Evolutionary conservation across 805 yeast genomes (phyloP), one percentile per base, ranked within the genome.

Genomic region (Metschnikowia borealis): DNA sequence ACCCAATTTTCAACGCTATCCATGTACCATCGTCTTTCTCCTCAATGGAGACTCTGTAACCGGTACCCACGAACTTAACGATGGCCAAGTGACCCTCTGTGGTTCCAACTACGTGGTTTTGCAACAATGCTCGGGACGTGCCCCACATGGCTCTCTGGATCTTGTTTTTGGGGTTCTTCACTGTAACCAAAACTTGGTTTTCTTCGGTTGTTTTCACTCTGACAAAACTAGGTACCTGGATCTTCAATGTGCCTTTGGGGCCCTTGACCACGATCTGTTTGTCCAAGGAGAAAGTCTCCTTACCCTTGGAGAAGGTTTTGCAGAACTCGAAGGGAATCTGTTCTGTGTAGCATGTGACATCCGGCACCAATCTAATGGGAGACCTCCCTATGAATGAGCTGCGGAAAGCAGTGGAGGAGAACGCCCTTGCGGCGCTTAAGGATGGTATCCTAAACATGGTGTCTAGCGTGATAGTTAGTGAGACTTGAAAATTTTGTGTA

Each of bases 121-220:
- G 81, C 44, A 94, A 66, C 51, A 85, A 74, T 0, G 95, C 78
- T 65, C 99, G 81, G 47, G 85, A 78, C 6, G 98, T 94, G 15
- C 99, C 99, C 98, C 98, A 94, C 80, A 94, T 82, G 17, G 95
- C 74, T 56, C 85, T 81, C 71, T 94, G 99, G 48, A 80, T 73
- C 62, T 81, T 84, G 59, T 79, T 71, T 1, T 64, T 61, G 3
- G 82, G 74, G 59, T 84, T 78, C 37, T 71, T 69, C n/a, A 91
- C 88, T 0, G 71, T 51, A 3, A 92, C 83, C 5, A 64, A 56
- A 36, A 87, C 65, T 44, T 72, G 70, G 37, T 71, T 72, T 38
- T 51, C 44, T 10, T 68, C 65, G 15, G 37, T 37, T 5, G 68
- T 68, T n/a, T 62, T 54, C 3, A 87, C 51, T 3, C 71, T 63